Evolutionary conservation across 345 rosid species (phyloP).

Genomic region (Linum trigynum): DNA sequence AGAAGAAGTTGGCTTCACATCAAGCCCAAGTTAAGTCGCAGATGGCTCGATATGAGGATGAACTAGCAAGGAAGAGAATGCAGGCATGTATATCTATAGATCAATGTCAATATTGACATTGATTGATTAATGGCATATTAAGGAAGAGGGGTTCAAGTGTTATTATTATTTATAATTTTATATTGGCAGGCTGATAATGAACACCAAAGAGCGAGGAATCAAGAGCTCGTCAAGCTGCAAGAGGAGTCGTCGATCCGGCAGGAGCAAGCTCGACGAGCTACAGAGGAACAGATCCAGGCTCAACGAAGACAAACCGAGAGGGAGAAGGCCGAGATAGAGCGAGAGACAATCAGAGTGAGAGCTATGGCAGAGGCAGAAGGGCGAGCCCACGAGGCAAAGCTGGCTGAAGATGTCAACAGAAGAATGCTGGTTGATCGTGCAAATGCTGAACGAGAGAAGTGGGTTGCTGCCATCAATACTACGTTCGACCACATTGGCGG

Average conservation of each 20-base stretch:
- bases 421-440: slow-evolving; percentile 87
- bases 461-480: slow-evolving; percentile 93
- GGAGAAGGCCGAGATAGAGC: slow-evolving; percentile 97
- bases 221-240: slow-evolving; percentile 88
- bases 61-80: slow-evolving; percentile 93
- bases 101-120: not conserved
- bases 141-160: slow-evolving; percentile 16
- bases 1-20: slow-evolving; percentile 78
- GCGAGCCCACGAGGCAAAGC: slow-evolving; percentile 93
- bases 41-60: slow-evolving; percentile 93
- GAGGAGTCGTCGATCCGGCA: slow-evolving; percentile 82
- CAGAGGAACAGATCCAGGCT: slow-evolving; percentile 94
- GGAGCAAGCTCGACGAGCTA: slow-evolving; percentile 86
- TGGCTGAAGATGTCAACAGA: slow-evolving; percentile 89
- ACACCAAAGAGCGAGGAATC: slow-evolving; percentile 77
- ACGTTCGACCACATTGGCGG: slow-evolving; percentile 97
- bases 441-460: slow-evolving; percentile 94
- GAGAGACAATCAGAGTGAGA: slow-evolving; percentile 86
- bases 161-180: slow-evolving; percentile 3
- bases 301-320: slow-evolving; percentile 85
- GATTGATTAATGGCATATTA: not conserved
- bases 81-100: slow-evolving; percentile 46
- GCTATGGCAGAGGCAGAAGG: slow-evolving; percentile 99
- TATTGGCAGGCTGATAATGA: slow-evolving; percentile 72
- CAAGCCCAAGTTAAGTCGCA: slow-evolving; percentile 90